phyloP scores from a whole-genome alignment of 73 alveolate genomes.

The Stentor coeruleus region DNA sequence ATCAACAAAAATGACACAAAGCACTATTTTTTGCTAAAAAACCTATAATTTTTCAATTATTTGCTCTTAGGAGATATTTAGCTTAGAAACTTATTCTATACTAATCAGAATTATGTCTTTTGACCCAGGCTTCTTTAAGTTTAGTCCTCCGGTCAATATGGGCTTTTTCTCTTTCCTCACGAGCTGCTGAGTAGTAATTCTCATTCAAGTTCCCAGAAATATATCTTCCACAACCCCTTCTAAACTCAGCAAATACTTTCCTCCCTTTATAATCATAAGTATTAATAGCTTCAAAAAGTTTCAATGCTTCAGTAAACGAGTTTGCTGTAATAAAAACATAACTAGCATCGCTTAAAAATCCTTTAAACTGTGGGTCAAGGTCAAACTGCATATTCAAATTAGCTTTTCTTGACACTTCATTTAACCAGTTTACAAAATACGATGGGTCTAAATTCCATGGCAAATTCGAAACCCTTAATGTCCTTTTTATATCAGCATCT shows the following conservation, averaged over 20 bases:
- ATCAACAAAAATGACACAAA: no score
- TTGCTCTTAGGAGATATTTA: no score
- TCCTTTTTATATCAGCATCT: background rate
- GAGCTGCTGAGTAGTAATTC: background rate
- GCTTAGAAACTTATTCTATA: no score
- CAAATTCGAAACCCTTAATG: background rate
- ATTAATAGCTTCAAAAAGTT: no score
- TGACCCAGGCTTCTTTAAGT: background rate
- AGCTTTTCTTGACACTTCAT: background rate
- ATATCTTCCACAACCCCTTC: background rate
- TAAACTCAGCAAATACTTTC: background rate
- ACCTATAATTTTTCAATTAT: no score
- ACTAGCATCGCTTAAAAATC: background rate
- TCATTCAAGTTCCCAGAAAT: background rate
- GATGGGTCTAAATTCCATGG: background rate
- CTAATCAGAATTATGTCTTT: no score
- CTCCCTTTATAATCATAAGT: background rate
- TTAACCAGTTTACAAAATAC: background rate
- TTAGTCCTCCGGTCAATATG: slow-evolving; percentile 1
- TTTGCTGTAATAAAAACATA: no score
- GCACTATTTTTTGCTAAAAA: no score
- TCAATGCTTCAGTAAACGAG: background rate
- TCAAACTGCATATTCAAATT: background rate
- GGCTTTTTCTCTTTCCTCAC: background rate
- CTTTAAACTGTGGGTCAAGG: background rate